Conservation (phyloP, 257 asterid genomes). For the Sherardia arvensis region DNA sequence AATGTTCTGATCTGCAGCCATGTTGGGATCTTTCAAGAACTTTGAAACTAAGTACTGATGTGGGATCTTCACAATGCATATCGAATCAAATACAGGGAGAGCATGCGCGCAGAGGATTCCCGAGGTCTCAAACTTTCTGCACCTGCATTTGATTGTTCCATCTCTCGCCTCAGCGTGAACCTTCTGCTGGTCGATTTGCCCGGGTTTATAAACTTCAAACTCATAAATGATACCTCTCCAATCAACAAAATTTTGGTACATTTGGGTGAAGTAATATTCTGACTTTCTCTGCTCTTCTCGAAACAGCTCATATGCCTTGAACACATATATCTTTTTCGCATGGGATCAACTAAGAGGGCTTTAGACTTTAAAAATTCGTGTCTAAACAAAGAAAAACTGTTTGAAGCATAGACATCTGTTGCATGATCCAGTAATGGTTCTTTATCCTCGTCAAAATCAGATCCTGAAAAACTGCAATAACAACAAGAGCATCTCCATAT, state of each 20-base stretch:
- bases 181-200: background rate
- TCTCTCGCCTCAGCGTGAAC: slow-evolving; percentile 11
- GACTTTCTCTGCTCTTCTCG: too few relatives aligned
- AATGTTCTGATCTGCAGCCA: background rate
- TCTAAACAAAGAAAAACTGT: slow-evolving; percentile 8
- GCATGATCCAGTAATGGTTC: slow-evolving; percentile 8
- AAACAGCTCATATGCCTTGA: too few relatives aligned
- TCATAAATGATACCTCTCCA: too few relatives aligned
- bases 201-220: background rate
- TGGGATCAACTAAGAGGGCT: background rate
- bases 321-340: background rate
- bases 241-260: too few relatives aligned
- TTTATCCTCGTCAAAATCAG: slow-evolving; percentile 6
- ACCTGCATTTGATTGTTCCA: slow-evolving; percentile 18
- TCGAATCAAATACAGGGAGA: too few relatives aligned
- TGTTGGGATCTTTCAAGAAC: background rate
- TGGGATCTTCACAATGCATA: slow-evolving; percentile 12
- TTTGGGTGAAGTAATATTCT: too few relatives aligned
- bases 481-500: background rate
- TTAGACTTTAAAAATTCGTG: slow-evolving; percentile 5
- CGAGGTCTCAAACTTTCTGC: slow-evolving; percentile 4
- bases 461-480: background rate
- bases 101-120: too few relatives aligned
- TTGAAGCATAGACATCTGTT: slow-evolving; percentile 1
- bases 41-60: background rate